Evolutionary conservation across 352 stramenopile genomes (phyloP).

Genomic region (Globisporangium cederbergense): DNA sequence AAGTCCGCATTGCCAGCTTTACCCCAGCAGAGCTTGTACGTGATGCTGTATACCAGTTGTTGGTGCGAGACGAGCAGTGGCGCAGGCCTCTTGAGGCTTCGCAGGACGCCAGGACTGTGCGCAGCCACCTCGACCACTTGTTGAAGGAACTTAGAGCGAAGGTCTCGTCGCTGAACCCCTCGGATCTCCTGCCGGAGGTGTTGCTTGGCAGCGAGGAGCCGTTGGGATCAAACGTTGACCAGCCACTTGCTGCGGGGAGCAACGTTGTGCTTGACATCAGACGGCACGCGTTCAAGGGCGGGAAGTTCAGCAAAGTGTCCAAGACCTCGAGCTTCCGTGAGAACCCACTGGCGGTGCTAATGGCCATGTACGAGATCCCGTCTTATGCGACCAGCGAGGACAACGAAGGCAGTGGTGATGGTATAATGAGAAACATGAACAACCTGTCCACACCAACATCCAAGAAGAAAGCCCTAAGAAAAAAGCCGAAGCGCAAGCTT

Average conservation of each 20-base stretch:
- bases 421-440: background rate
- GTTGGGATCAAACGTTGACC: background rate
- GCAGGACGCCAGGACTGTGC: conserved; percentile 8
- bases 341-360: conserved; percentile 41
- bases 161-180: conserved; percentile 17
- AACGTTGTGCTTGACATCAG: conserved; percentile 29
- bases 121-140: conserved; percentile 17
- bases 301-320: conserved; percentile 32
- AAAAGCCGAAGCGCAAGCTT: conserved; percentile 33
- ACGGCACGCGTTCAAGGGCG: conserved; percentile 23
- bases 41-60: conserved; percentile 30
- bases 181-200: conserved; percentile 38
- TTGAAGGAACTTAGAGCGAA: conserved; percentile 21
- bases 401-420: background rate
- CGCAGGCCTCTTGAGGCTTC: conserved; percentile 19
- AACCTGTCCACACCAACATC: background rate
- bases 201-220: conserved; percentile 1
- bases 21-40: conserved; percentile 24
- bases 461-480: conserved; percentile 33
- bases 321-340: conserved; percentile 38
- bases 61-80: conserved; percentile 25
- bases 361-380: conserved; percentile 36
- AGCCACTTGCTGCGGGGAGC: background rate
- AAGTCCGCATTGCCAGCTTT: conserved; percentile 33
- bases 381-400: background rate